Conservation (phyloP, 768 basidiomycete species). For the Astraeus odoratus region DNA sequence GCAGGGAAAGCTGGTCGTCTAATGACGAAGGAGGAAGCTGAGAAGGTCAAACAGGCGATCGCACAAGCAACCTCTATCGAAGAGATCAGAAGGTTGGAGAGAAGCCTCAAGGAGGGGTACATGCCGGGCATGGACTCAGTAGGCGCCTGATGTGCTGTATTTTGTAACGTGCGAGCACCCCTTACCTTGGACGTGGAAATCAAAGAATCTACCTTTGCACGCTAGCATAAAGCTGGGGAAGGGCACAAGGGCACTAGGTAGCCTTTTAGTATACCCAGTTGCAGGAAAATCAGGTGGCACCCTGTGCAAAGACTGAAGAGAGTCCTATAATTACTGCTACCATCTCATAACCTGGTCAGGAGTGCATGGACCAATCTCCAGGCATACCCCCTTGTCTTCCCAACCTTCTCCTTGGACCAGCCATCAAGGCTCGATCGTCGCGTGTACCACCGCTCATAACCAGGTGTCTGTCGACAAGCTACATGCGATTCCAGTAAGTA, state of each 20-base stretch:
- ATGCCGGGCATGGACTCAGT: slow-evolving; percentile 72
- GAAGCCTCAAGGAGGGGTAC: slow-evolving; percentile 79
- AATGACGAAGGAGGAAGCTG: slow-evolving; percentile 89
- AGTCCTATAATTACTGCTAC: too few species aligned
- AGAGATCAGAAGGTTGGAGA: slow-evolving; percentile 78
- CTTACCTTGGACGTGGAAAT: neutral
- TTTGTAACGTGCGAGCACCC: neutral
- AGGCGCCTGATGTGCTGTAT: slow-evolving; percentile 50
- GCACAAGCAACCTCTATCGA: slow-evolving; percentile 87
- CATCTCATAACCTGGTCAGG: too few species aligned
- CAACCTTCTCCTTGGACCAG: slow-evolving; percentile 42
- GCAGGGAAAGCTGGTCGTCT: slow-evolving; percentile 73
- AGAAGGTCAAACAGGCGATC: slow-evolving; percentile 81
- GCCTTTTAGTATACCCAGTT: too few species aligned
- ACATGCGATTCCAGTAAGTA: neutral
- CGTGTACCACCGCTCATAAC: slow-evolving; percentile 49
- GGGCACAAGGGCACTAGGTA: too few species aligned
- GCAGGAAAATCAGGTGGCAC: too few species aligned
- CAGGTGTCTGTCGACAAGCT: slow-evolving; percentile 78
- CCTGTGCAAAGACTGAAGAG: too few species aligned
- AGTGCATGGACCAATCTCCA: slow-evolving; percentile 54
- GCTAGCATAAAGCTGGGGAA: too few species aligned
- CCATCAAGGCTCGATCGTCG: slow-evolving; percentile 42
- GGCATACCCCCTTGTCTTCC: slow-evolving; percentile 40
- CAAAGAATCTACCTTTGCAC: too few species aligned